Evolutionary conservation across 2,329 filamentous ascomycete species (phyloP).

Genomic region (Pyrenochaeta sp.): DNA sequence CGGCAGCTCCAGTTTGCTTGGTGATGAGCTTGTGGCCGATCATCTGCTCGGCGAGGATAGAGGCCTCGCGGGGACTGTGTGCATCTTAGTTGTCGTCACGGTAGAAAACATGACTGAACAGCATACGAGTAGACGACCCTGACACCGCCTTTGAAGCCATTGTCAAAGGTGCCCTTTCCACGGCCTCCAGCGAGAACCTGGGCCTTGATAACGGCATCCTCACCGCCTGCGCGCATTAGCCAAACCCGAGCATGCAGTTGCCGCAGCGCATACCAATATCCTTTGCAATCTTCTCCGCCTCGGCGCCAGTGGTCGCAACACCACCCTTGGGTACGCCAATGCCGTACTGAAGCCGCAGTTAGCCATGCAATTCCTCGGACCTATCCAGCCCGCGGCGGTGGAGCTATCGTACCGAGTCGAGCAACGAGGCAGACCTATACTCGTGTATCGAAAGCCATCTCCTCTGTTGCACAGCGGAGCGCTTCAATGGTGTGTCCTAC

Average conservation of each 20-base stretch:
- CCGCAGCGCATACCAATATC: conserved; percentile 71
- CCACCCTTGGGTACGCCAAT: conserved; percentile 89
- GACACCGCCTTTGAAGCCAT: conserved; percentile 98
- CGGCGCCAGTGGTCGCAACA: conserved; percentile 81
- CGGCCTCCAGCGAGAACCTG: conserved; percentile 97
- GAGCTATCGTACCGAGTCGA: conserved; percentile 66
- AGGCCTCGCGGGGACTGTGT: conserved; percentile 78
- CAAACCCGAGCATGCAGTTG: conserved; percentile 23
- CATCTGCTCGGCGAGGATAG: conserved; percentile 99
- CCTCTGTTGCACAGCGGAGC: conserved; percentile 75
- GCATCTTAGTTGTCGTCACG: too few species aligned
- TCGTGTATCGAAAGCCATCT: conserved; percentile 96
- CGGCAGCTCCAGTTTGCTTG: conserved; percentile 95
- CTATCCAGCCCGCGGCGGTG: conserved; percentile 14
- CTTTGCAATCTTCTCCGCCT: conserved; percentile 92
- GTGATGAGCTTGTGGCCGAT: conserved; percentile 99
- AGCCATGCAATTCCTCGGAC: conserved; percentile 18
- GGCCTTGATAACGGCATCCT: conserved; percentile 99
- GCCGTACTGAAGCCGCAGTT: conserved; percentile 73
- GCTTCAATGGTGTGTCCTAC: conserved; percentile 65
- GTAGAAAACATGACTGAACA: too few species aligned
- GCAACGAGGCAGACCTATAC: conserved; percentile 92
- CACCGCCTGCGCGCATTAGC: conserved; percentile 63
- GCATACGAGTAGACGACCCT: conserved; percentile 93
- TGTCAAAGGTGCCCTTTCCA: conserved; percentile 97